Conservation (phyloP, 768 basidiomycete species). For the Leucocoprinus sp. region DNA sequence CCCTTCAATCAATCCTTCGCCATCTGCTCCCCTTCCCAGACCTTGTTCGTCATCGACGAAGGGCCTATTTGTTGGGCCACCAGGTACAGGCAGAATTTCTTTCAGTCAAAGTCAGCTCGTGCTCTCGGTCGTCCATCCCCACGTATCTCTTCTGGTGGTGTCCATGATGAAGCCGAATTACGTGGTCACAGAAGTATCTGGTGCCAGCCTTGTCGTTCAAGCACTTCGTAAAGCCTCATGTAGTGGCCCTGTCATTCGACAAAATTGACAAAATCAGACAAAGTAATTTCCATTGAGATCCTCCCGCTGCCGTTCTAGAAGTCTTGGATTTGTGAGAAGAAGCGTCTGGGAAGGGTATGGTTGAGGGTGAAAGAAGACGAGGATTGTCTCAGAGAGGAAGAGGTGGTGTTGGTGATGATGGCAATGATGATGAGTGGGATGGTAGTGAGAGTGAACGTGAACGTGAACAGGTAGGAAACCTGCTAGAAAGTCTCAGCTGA, state of each 20-base stretch:
- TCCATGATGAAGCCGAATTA: constrained; percentile 80
- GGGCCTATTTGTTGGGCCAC: constrained; percentile 68
- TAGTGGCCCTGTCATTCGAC: constrained; percentile 76
- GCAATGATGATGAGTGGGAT: too few species aligned
- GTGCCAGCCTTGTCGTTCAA: constrained; percentile 82
- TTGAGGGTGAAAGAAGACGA: too few species aligned
- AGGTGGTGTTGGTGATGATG: too few species aligned
- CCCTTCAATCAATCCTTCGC: neutral
- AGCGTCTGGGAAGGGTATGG: too few species aligned
- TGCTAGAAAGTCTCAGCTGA: too few species aligned
- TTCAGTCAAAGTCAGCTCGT: constrained; percentile 82
- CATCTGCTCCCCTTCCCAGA: neutral
- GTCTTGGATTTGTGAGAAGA: too few species aligned
- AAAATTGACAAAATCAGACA: constrained; percentile 90
- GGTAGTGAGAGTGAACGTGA: too few species aligned
- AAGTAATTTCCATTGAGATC: constrained; percentile 87
- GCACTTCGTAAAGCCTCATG: constrained; percentile 80
- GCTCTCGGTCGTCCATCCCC: constrained; percentile 83
- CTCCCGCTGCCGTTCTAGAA: constrained; percentile 82
- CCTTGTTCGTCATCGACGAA: constrained; percentile 41
- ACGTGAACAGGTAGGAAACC: too few species aligned
- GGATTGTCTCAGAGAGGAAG: too few species aligned
- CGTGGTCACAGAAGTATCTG: constrained; percentile 50
- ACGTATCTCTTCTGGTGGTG: constrained; percentile 85
- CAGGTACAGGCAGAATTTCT: constrained; percentile 87